Evolutionary conservation across 139 green algal genomes (phyloP), one percentile per base, ranked within the genome.

Genomic region (Chlamydomonas sphaeroides): DNA sequence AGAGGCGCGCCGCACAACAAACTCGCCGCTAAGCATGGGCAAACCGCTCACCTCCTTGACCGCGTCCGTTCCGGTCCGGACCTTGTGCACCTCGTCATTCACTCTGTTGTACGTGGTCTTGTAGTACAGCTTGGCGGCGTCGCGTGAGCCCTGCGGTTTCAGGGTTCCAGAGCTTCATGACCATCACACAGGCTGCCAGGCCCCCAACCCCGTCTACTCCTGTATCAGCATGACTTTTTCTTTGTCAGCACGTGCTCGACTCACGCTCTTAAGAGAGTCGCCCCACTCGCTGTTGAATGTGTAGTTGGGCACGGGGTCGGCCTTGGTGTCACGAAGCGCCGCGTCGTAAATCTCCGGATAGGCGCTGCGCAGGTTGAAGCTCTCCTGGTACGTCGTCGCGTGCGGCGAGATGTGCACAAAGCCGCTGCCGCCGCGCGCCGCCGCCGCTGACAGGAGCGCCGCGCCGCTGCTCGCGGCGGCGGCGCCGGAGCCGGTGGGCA

Each of bases 231-330:
- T n/a, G n/a, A n/a, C n/a, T n/a, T n/a, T n/a, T n/a, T n/a, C n/a
- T n/a, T n/a, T n/a, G n/a, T n/a, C n/a, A n/a, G n/a, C n/a, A n/a
- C n/a, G n/a, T n/a, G 32, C 56, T 20, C 5, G 6, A 39, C 79
- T 79, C 79, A 85, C 79, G 49, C 63, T 20, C 39, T 85, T 85
- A 8, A 88, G 39, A 5, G 78, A 86, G 78, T 88, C 79, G 10
- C 69, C 84, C 78, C 78, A 88, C n/a, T 83, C 78, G 62, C 66
- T 82, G 62, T 84, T 79, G 38, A 86, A 62, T 2, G 78, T 88
- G 41, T 65, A 67, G 72, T 88, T 88, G 32, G 78, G 70, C 23
- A 45, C 59, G 32, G 79, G 62, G 15, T 85, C 63, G 6, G 77
- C 42, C 62, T 61, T 63, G 8, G 78, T 86, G 39, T 66, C 61